Base-by-base conservation (phyloP, 441 rosid species). In the Euphorbia schlechtendalii region DNA sequence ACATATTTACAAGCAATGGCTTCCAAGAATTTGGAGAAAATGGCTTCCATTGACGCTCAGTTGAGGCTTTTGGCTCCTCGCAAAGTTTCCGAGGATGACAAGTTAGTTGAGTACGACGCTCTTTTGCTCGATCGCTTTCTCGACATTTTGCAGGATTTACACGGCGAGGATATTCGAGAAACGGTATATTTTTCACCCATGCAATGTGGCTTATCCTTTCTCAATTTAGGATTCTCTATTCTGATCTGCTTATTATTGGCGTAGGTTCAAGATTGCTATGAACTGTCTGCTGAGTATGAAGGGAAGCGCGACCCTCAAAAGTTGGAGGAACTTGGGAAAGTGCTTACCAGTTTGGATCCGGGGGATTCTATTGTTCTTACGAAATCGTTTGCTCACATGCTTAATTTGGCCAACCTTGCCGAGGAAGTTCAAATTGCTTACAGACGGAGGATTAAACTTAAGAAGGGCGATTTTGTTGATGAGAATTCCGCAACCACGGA, bases 31-130 rank as follows among this genome's bases (percentile, higher is more conserved):
- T 2, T 90, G 61, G 96, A 90, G 90, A 90, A 88, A 84, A 65
- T 88, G 89, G 89, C 96, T 56, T 90, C 99, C 8, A 94, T 94
- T 28, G 99, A 94, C 76, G 94, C 92, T 7, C 99, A 91, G 69
- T 84, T 94, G 45, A 82, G 98, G 79, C 89, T 76, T 30, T 45
- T 94, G 69, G 98, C 80, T 22, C 99, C 99, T 45, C 77, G 76
- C 4, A 91, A 87, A 80, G 96, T 94, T 32, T 82, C 92, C 58
- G 99, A 94, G 75, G 99, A 94, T 74, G 99, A 94, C 67, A 94
- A 94, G 63, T 71, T 94, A 76, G 81, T 94, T 45, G 99, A 94
- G 81, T 94, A 94, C 60, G 99, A 94, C 76, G 99, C 98, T 75
- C 61, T 94, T 69, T 83, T 94, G 48, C 65, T 94, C 71, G 97